Base-by-base conservation (phyloP, 257 asterid genomes). In the Solanum okadae region DNA sequence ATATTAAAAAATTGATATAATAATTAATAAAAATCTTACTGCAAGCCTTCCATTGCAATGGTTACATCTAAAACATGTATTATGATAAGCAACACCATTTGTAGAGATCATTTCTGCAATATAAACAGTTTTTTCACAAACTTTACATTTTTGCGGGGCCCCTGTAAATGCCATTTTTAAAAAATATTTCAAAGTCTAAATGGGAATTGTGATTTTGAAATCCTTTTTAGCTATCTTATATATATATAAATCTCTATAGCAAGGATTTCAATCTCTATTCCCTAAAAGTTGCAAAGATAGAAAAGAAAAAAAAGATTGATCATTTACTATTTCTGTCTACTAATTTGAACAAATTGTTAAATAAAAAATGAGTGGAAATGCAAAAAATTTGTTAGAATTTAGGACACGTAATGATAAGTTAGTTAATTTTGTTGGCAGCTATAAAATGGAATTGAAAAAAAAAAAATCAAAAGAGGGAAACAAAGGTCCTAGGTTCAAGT, bases 51-150 rank as follows among this genome's bases (percentile, higher is more conserved):
- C 93, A 49, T 84, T 92, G 87, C 97, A 94, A 34, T 94, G 95
- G 3, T 84, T 65, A 90, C 97, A 94, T 86, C 92, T 94, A 93
- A 94, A 94, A 88, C 97, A 94, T 5, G 91, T 87, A 76, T 92
- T 94, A 88, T 94, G 97, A 68, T 91, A 92, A 14, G 93, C 90
- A 46, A 92, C 89, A 59, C 97, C 97, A 86, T 93, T 93, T 0
- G 94, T 93, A 52, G 97, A 90, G 78, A 94, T 89, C 92, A 93
- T 93, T 89, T 94, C 95, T 9, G 88, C 93, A 85, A 92, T 91
- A 90, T 94, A 91, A 76, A 94, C 97, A 27, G 94, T 92, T 88
- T 93, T 90, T 38, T 93, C 96, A 77, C 97, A 94, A 44, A 92
- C 92, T 90, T 91, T 93, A 90, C 97, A 94, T 90, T 94, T 94